phyloP scores from a whole-genome alignment of 805 yeast species.

The Hanseniaspora mollemarum region DNA sequence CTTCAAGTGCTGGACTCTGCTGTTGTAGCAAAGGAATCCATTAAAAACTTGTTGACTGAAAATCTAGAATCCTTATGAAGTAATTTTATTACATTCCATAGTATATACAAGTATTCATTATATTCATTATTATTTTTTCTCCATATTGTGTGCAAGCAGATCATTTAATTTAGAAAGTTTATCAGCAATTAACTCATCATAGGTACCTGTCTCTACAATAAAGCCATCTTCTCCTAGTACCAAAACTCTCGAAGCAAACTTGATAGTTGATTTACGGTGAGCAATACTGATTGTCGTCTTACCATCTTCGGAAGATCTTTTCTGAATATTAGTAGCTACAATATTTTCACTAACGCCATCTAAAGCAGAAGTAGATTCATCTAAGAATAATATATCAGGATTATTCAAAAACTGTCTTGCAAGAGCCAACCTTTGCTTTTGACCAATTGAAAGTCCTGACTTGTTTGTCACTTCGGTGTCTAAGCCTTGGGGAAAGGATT shows the following conservation, averaged over 20 bases:
- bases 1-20: constrained; percentile 53
- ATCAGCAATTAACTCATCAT: constrained; percentile 39
- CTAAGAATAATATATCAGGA: constrained; percentile 73
- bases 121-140: not conserved
- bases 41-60: constrained; percentile 34
- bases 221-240: constrained; percentile 65
- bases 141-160: constrained; percentile 27
- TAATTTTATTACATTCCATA: not conserved
- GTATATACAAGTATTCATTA: not conserved
- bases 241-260: constrained; percentile 66
- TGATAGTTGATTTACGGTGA: constrained; percentile 79
- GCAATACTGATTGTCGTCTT: constrained; percentile 81
- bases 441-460: constrained; percentile 87
- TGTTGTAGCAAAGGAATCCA: constrained; percentile 46
- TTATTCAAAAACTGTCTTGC: constrained; percentile 74
- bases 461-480: constrained; percentile 79
- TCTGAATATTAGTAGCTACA: constrained; percentile 59
- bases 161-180: constrained; percentile 30
- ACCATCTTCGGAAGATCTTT: constrained; percentile 40
- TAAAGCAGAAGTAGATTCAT: constrained; percentile 90
- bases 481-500: constrained; percentile 67
- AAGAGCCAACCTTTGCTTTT: constrained; percentile 81
- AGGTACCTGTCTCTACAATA: constrained; percentile 62
- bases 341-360: constrained; percentile 81
- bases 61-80: constrained; percentile 6